Conservation (phyloP, 495 filamentous ascomycete genomes). For the Echria macrotheca region DNA sequence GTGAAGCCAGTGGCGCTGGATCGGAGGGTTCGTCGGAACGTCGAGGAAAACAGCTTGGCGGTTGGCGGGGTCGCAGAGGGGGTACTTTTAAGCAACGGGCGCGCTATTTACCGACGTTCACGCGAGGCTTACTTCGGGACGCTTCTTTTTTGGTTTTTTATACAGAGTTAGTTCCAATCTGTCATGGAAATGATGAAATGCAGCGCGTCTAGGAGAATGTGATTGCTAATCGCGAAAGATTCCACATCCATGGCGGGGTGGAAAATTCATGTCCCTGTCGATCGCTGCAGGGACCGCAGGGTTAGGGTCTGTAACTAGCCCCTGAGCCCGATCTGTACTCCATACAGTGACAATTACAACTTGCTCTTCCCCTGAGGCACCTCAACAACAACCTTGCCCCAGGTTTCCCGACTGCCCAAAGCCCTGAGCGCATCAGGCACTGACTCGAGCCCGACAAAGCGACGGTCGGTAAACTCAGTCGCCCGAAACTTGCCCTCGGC, state of each 20-base stretch:
- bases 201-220: no score
- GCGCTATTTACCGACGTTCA: neutral
- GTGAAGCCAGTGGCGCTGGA: slow-evolving; percentile 56
- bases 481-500: slow-evolving; percentile 71
- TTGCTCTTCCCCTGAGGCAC: slow-evolving; percentile 64
- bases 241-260: neutral
- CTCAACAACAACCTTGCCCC: slow-evolving; percentile 94
- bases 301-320: no score
- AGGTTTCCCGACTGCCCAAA: slow-evolving; percentile 74
- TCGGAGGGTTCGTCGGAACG: slow-evolving; percentile 50
- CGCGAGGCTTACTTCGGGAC: neutral
- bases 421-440: slow-evolving; percentile 71
- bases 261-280: neutral
- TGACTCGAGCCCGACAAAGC: slow-evolving; percentile 75
- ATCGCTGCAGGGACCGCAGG: neutral
- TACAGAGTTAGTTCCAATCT: no score
- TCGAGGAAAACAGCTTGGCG: slow-evolving; percentile 83
- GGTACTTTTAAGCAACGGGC: neutral
- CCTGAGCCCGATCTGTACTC: no score
- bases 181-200: no score
- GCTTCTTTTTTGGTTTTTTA: neutral
- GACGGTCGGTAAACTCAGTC: slow-evolving; percentile 75
- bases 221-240: slow-evolving; percentile 4
- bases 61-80: slow-evolving; percentile 16
- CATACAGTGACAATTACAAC: no score